Conservation (phyloP, 257 asterid genomes). For the Schizonepeta tenuifolia region DNA sequence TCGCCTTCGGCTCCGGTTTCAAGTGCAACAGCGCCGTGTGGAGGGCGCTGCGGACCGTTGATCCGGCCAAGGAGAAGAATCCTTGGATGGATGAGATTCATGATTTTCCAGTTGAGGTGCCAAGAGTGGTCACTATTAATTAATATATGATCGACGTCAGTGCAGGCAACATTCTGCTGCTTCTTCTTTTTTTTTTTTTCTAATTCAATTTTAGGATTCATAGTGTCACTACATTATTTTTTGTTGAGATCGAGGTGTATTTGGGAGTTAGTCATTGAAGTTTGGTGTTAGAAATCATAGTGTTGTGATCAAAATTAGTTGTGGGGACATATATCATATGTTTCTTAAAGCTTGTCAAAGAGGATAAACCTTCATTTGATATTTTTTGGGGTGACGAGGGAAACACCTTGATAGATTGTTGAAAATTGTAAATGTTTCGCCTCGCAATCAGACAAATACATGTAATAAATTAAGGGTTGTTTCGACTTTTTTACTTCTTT, state of each 20-base stretch:
- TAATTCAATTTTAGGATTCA: not conserved
- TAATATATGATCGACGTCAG: not conserved
- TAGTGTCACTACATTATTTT: conserved; percentile 15
- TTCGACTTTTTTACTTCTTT: not conserved
- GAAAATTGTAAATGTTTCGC: not conserved
- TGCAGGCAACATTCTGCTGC: not conserved
- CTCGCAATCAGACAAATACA: not conserved
- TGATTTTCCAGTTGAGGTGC: conserved; percentile 59
- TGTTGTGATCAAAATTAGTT: not conserved
- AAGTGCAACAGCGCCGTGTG: conserved; percentile 64
- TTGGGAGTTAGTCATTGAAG: not conserved
- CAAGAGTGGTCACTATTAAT: conserved; percentile 39
- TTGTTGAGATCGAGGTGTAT: not conserved
- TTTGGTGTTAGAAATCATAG: conserved; percentile 2
- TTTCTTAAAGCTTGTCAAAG: not conserved
- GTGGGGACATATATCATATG: not conserved
- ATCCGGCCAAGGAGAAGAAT: conserved; percentile 50
- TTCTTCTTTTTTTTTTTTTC: not conserved
- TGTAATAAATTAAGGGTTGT: not conserved
- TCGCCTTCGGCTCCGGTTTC: conserved; percentile 62
- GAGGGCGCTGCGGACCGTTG: conserved; percentile 43
- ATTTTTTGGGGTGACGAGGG: not conserved
- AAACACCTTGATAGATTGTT: not conserved
- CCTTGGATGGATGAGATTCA: conserved; percentile 56
- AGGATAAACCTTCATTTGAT: not conserved